A percentile compares a stretch with the other conserved stretches of the same genome.
Conservation (phyloP, 768 basidiomycete genomes). For the Gymnopilus junonius region DNA sequence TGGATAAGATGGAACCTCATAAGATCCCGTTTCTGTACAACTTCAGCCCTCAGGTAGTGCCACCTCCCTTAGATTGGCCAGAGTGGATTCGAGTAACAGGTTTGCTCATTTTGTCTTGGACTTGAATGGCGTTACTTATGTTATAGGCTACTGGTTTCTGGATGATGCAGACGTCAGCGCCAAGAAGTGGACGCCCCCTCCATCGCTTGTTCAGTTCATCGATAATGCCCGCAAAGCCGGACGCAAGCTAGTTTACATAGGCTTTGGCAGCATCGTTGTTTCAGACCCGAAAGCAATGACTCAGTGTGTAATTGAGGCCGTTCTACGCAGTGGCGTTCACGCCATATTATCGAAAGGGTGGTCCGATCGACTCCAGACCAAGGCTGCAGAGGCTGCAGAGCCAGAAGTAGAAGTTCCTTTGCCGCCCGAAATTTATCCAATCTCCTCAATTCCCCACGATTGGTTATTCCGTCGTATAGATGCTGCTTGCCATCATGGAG, state of each 20-base stretch:
- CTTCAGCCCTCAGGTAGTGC: constrained; percentile 90
- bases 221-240: constrained; percentile 70
- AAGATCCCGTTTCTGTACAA: constrained; percentile 99
- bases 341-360: constrained; percentile 98
- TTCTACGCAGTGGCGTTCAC: constrained; percentile 83
- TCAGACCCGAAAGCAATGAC: constrained; percentile 95
- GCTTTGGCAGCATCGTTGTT: constrained; percentile 97
- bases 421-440: constrained; percentile 80
- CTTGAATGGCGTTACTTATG: neutral
- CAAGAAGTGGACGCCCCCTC: constrained; percentile 88
- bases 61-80: constrained; percentile 96
- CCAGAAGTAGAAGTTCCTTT: constrained; percentile 72
- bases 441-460: constrained; percentile 90
- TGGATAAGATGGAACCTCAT: constrained; percentile 97
- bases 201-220: constrained; percentile 82
- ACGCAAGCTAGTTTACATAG: constrained; percentile 96
- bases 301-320: constrained; percentile 85
- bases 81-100: constrained; percentile 97
- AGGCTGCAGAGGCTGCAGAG: constrained; percentile 61
- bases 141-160: constrained; percentile 93
- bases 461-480: constrained; percentile 95
- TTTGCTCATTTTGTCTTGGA: constrained; percentile 28
- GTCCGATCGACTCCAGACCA: constrained; percentile 86
- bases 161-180: constrained; percentile 89
- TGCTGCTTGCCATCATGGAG: constrained; percentile 98